These are phyloP conservation scores for Geosiphon pyriformis DNA, from an alignment of 192 early-diverging fungal species.

Conservation along the genomic window DNA sequence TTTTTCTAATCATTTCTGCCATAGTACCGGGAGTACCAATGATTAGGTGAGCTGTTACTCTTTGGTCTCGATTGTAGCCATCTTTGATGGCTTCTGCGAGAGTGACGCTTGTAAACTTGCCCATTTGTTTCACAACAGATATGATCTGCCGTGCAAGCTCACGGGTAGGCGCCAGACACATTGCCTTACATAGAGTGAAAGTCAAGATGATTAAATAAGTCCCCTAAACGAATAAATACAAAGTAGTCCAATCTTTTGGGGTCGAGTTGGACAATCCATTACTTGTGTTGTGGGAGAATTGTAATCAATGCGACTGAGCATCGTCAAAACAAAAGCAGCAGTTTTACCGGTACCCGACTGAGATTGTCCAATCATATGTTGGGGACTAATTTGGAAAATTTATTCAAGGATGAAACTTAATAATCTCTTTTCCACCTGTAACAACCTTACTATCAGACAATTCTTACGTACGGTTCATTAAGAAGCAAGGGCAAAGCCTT, in stretches of 20 bases:
- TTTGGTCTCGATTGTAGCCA: constrained; percentile 40
- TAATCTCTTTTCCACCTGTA: too few species aligned
- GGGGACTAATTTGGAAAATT: constrained; percentile 44
- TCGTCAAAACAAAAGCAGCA: constrained; percentile 90
- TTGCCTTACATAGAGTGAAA: constrained; percentile 49
- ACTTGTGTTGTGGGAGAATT: constrained; percentile 60
- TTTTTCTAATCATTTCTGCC: constrained; percentile 61
- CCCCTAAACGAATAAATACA: too few species aligned
- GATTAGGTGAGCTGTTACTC: constrained; percentile 72
- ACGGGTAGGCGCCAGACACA: constrained; percentile 88
- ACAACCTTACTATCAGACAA: too few species aligned
- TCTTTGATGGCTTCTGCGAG: constrained; percentile 80
- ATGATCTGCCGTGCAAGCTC: constrained; percentile 95
- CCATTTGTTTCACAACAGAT: constrained; percentile 86
- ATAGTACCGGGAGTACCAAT: constrained; percentile 96
- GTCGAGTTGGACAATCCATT: too few species aligned
- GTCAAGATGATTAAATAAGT: too few species aligned
- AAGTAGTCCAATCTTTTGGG: too few species aligned
- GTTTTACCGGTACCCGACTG: constrained; percentile 99
- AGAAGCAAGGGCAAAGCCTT: constrained; percentile 86
- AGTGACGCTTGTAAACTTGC: constrained; percentile 78
- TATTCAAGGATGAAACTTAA: background rate
- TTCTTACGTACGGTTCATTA: constrained; percentile 60
- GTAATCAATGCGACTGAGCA: constrained; percentile 82
- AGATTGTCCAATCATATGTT: constrained; percentile 97